Evolutionary conservation across 1,139 yeast species (phyloP).

Genomic region (Taphrina pruni): DNA sequence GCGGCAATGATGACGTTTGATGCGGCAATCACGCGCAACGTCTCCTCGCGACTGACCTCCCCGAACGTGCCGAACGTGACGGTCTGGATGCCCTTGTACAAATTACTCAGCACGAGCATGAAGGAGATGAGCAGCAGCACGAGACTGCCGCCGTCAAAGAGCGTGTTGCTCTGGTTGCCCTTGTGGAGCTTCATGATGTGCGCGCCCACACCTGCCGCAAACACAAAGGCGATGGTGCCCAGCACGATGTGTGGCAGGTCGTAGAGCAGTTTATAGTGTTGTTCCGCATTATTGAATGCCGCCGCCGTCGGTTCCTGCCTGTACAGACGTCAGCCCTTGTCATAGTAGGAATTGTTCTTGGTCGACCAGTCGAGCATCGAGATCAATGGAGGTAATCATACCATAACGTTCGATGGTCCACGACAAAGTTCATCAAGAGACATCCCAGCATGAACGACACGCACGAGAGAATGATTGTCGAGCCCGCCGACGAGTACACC

Average conservation of each 20-base stretch:
- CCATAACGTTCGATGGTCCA: slow-evolving; percentile 82
- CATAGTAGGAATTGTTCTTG: too few relatives aligned
- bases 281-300: slow-evolving; percentile 66
- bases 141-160: slow-evolving; percentile 88
- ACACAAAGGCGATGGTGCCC: slow-evolving; percentile 65
- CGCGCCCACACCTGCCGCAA: slow-evolving; percentile 71
- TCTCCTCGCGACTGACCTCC: slow-evolving; percentile 84
- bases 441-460: slow-evolving; percentile 81
- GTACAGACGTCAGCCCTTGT: neutral
- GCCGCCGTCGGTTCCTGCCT: slow-evolving; percentile 57
- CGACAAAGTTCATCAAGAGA: slow-evolving; percentile 77
- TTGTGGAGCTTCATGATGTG: slow-evolving; percentile 78
- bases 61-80: slow-evolving; percentile 84
- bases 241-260: slow-evolving; percentile 65
- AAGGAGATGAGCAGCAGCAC: slow-evolving; percentile 71
- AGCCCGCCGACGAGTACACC: slow-evolving; percentile 31
- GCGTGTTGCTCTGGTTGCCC: slow-evolving; percentile 57
- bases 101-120: slow-evolving; percentile 81
- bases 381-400: neutral
- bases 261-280: slow-evolving; percentile 77
- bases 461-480: slow-evolving; percentile 50
- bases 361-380: too few relatives aligned
- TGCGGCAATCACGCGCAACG: slow-evolving; percentile 90
- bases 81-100: slow-evolving; percentile 79
- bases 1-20: slow-evolving; percentile 77